Base-by-base conservation (phyloP, 768 basidiomycete genomes). In the Leccinum boreale region DNA sequence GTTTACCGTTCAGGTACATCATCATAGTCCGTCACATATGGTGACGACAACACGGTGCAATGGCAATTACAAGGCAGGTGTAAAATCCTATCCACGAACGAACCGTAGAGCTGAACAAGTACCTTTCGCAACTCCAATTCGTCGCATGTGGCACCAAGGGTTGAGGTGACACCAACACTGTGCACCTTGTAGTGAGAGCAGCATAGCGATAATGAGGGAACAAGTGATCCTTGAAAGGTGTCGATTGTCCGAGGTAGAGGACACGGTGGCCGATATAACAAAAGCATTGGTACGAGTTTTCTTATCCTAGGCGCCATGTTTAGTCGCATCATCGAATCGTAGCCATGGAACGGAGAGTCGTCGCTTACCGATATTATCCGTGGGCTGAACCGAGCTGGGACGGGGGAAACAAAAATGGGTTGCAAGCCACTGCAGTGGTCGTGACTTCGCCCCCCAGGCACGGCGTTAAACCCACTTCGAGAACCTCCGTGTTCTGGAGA, bases 91-190 rank as follows among this genome's bases (percentile, higher is more conserved):
- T 21, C 36, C 15, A 36, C 8, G 19, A 26, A 50, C 67, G 8
- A 21, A 73, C 86, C 92, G 52, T 75, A 70, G 60, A 94, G 73
- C 23, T 90, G 88, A n/a, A 92, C 90, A 58, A 55, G 94, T 73
- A 12, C 92, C 91, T 2, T 73, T 82, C 14, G 86, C 85, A 58
- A 94, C 87, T 36, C 85, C 91, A 62, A 84, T 65, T 84, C 84
- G 74, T 90, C 85, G 70, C 89, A 92, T 65, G 94, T 92, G 39
- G 93, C 92, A 57, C 92, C 92, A 64, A 91, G 89, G 52, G 90
- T 90, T 24, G 91, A 92, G 82, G 95, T 95, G 68, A 96, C 90
- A n/a, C 17, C n/a, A 39, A 39, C 94, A 82, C 87, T 88, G 92
- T n/a, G 92, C 83, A 52, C 92, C 92, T 72, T 89, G 86, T 17